A percentile compares a stretch with the other conserved stretches of the same genome.
Conservation (phyloP, 73 alveolate genomes). For the Uronychia setigera region DNA sequence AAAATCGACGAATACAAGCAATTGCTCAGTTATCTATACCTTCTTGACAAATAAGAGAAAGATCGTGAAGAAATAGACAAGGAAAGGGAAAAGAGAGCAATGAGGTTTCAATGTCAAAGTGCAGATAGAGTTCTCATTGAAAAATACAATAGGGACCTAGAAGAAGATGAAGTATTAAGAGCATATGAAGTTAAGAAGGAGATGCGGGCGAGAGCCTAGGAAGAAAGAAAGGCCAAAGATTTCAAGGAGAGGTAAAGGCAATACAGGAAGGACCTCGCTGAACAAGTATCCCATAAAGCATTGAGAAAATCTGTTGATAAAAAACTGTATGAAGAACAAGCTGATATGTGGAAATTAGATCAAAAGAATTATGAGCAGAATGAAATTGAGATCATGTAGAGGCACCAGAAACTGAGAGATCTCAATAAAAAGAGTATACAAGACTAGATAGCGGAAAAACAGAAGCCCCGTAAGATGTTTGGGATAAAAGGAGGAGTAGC, state of each 20-base stretch:
- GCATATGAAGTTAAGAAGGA: conserved; percentile 39
- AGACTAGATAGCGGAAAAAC: not conserved
- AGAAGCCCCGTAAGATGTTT: not conserved
- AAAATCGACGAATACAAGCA: conserved; percentile 34
- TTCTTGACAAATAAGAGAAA: conserved; percentile 61
- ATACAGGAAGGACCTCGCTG: conserved; percentile 37
- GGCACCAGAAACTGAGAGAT: not conserved
- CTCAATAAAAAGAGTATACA: not conserved
- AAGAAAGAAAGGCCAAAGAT: conserved; percentile 8
- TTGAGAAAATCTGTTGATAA: conserved; percentile 39
- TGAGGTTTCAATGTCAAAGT: conserved; percentile 49
- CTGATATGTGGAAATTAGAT: conserved; percentile 64
- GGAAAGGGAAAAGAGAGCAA: conserved; percentile 46
- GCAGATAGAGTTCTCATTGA: conserved; percentile 62
- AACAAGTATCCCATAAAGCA: conserved; percentile 49
- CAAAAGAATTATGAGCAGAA: conserved; percentile 31
- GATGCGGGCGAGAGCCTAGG: conserved; percentile 40
- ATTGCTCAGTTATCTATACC: conserved; percentile 35
- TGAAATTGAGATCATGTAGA: conserved; percentile 17
- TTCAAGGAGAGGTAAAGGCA: conserved; percentile 5
- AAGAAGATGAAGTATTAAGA: conserved; percentile 45
- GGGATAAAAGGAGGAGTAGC: too few relatives aligned
- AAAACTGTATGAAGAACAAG: conserved; percentile 43
- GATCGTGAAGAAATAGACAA: conserved; percentile 41
- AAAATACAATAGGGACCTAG: conserved; percentile 17